Base-by-base conservation (phyloP, 164 flowering plant species). In the Macadamia integrifolia region DNA sequence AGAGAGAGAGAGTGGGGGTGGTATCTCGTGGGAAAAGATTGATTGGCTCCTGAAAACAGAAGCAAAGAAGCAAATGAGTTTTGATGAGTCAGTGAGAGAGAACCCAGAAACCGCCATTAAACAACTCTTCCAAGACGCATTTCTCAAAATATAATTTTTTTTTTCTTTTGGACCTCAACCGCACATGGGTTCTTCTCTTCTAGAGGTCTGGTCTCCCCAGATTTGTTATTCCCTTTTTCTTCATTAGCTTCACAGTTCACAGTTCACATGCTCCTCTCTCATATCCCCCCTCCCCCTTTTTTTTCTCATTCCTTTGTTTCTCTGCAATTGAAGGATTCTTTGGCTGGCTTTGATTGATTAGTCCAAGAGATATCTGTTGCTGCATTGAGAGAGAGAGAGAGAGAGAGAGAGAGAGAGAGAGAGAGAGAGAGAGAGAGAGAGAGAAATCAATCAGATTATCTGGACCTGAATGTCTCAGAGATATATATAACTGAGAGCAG, bases 151-250 rank as follows among this genome's bases (percentile, higher is more conserved):
- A 35, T 35, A 35, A 35, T 35, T 35, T 35, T 35, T 2, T 35
- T 69, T 76, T 73, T 23, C 23, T 23, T 76, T 80, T 83, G 81
- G 80, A 80, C 82, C 83, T 74, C 77, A 67, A 76, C 56, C n/a
- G 86, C 91, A 85, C 88, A 85, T 87, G 91, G 82, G 78, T 71
- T 74, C 87, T 46, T 46, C 50, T 11, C 50, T 9, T 46, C 50
- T 76, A 78, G 75, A 71, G 73, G 52, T 73, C 80, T 73, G 73
- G 46, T 73, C 80, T 74, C 52, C 56, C 29, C 66, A 35, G 52
- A 64, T 64, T 76, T 64, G 52, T 60, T 73, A 67, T 75, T 65
- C 48, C 68, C 70, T 67, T 46, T 46, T 46, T 23, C 23, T 23
- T 23, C 23, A 23, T 23, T 23, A 23, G 23, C 23, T 23, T 23